phyloP scores from a whole-genome alignment of 768 basidiomycete genomes.

The Tylopilus cervinicoccineus region DNA sequence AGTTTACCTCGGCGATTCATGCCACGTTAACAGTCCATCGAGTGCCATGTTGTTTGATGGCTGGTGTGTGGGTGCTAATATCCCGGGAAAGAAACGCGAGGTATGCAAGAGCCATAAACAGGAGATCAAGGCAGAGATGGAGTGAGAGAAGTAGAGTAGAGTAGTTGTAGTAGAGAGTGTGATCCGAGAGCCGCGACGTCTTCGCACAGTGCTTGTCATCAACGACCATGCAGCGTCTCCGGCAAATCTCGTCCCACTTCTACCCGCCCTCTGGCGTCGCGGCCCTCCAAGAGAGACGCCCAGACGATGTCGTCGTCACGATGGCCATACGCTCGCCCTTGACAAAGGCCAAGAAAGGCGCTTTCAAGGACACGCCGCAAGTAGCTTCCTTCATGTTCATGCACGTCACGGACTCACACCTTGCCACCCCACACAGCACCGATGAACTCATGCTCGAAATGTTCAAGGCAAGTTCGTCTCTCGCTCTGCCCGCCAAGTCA shows the following conservation, averaged over 20 bases:
- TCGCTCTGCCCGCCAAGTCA: not conserved
- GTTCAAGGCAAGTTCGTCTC: slow-evolving; percentile 51
- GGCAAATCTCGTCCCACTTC: slow-evolving; percentile 62
- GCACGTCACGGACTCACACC: slow-evolving; percentile 8
- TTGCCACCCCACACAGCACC: slow-evolving; percentile 39
- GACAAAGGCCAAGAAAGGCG: slow-evolving; percentile 75
- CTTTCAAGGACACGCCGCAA: slow-evolving; percentile 64
- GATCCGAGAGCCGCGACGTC: too few relatives aligned
- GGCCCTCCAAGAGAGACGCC: slow-evolving; percentile 52
- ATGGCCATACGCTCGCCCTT: slow-evolving; percentile 75
- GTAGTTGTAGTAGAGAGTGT: too few relatives aligned
- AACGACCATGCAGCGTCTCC: slow-evolving; percentile 57
- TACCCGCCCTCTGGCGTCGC: slow-evolving; percentile 42
- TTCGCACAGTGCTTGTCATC: too few relatives aligned
- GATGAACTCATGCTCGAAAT: slow-evolving; percentile 82
- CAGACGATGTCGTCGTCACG: slow-evolving; percentile 80
- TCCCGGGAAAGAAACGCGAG: not conserved
- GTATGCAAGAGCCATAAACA: not conserved
- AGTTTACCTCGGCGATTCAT: not conserved
- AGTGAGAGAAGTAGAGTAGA: too few relatives aligned
- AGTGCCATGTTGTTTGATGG: not conserved
- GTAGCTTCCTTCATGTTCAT: slow-evolving; percentile 14
- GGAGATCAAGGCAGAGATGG: not conserved
- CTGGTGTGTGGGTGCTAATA: not conserved
- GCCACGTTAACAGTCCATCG: not conserved